These are phyloP conservation scores for Rhodamnia rubescens DNA, from an alignment of 345 rosid species.

Conservation along the genomic window DNA sequence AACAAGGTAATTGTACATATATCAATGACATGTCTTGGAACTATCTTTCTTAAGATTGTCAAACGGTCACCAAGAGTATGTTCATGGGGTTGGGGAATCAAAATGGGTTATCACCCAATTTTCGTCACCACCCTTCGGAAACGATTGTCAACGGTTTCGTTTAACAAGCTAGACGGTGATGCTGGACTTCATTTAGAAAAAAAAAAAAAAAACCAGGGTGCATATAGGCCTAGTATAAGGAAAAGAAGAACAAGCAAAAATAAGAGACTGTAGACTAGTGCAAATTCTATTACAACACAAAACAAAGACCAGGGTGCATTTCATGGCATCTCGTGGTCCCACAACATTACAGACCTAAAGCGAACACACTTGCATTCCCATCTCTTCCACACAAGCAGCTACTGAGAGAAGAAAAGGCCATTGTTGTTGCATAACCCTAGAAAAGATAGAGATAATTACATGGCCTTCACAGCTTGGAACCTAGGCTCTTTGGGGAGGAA, in stretches of 20 bases:
- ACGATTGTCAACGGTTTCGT: neutral
- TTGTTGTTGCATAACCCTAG: neutral
- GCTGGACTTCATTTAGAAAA: neutral
- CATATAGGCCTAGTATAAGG: neutral
- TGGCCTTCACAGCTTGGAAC: slow-evolving; percentile 36
- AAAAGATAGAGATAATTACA: neutral
- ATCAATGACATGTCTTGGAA: neutral
- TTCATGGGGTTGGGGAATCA: neutral
- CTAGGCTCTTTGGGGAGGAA: slow-evolving; percentile 84
- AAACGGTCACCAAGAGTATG: neutral
- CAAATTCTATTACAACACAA: neutral
- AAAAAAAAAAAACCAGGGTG: too few species aligned
- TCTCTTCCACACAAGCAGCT: neutral
- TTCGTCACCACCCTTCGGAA: neutral
- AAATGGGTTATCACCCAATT: neutral
- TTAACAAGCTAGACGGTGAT: neutral
- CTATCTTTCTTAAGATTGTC: neutral
- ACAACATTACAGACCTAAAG: neutral
- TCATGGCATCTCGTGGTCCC: neutral
- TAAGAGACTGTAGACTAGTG: neutral
- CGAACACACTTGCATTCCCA: neutral
- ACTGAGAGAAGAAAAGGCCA: neutral
- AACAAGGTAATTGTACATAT: neutral
- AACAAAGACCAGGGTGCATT: neutral
- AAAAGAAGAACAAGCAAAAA: neutral